A percentile compares a stretch with the other conserved stretches of the same genome.
Conservation (phyloP, 2,329 filamentous ascomycete species). For the Aspergillus latus region DNA sequence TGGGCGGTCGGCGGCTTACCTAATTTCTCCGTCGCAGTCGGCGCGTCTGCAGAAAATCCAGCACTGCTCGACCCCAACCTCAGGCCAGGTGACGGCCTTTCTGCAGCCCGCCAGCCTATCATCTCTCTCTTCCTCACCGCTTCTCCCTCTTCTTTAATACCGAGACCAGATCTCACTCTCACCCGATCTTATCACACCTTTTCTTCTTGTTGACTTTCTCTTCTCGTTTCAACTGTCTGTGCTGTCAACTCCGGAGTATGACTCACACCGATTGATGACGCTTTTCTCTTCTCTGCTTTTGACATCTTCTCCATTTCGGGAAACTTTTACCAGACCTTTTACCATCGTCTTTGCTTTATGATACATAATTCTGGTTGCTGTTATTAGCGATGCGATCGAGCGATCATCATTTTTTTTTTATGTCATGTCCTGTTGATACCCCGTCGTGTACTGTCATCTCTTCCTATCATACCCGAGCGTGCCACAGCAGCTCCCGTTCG, state of each 20-base stretch:
- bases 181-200: constrained; percentile 7
- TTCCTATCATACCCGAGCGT: constrained; percentile 24
- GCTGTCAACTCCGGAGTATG: constrained; percentile 3
- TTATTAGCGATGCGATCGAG: not conserved
- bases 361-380: not conserved
- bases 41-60: constrained; percentile 17
- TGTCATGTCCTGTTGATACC: constrained; percentile 21
- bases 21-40: constrained; percentile 24
- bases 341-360: no score
- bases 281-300: constrained; percentile 9
- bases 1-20: constrained; percentile 15
- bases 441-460: constrained; percentile 20
- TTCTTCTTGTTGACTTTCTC: not conserved
- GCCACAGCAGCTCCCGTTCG: constrained; percentile 22
- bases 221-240: not conserved
- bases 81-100: not conserved
- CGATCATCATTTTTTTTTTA: not conserved
- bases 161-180: not conserved
- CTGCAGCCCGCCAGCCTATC: constrained; percentile 16
- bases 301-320: constrained; percentile 15
- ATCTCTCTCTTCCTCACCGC: constrained; percentile 19
- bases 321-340: not conserved
- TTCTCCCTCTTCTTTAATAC: not conserved
- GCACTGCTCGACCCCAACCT: no score
- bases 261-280: constrained; percentile 1